These are phyloP conservation scores for Sphaerobolus stellatus DNA, from an alignment of 1,284 basidiomycete genomes.

Conservation along the genomic window DNA sequence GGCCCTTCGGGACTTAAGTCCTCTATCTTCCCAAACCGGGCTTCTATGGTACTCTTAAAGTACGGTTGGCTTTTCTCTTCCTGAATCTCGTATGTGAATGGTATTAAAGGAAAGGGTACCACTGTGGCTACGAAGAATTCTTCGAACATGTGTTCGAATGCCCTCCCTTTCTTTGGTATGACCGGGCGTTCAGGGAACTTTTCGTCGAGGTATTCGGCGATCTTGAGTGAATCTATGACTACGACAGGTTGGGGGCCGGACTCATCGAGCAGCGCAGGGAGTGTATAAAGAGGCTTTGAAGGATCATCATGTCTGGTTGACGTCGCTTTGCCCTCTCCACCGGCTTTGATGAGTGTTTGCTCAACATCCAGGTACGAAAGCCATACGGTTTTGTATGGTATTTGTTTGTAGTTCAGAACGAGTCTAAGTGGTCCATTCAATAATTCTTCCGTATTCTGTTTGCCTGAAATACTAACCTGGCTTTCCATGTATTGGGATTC, in stretches of 20 bases:
- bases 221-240: conserved; percentile 56
- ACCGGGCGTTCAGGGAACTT: conserved; percentile 61
- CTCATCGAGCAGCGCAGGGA: conserved; percentile 61
- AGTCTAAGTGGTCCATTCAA: background rate
- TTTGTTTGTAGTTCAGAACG: background rate
- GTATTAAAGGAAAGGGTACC: background rate
- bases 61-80: background rate
- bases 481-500: conserved; percentile 6
- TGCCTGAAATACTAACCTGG: conserved; percentile 1
- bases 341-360: conserved; percentile 24
- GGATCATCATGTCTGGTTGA: conserved; percentile 27
- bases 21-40: conserved; percentile 30
- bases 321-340: conserved; percentile 29
- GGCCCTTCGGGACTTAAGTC: conserved; percentile 32
- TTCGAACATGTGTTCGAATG: conserved; percentile 5
- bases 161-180: conserved; percentile 5
- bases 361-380: background rate
- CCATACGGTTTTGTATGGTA: background rate
- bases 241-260: conserved; percentile 19
- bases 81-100: background rate
- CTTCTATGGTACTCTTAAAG: background rate
- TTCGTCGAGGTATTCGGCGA: conserved; percentile 70
- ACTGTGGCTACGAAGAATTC: background rate
- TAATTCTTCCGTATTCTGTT: background rate
- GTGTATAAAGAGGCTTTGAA: conserved; percentile 52